Evolutionary conservation across 768 basidiomycete species (phyloP).

Genomic region (Leucocoprinus leucothites): DNA sequence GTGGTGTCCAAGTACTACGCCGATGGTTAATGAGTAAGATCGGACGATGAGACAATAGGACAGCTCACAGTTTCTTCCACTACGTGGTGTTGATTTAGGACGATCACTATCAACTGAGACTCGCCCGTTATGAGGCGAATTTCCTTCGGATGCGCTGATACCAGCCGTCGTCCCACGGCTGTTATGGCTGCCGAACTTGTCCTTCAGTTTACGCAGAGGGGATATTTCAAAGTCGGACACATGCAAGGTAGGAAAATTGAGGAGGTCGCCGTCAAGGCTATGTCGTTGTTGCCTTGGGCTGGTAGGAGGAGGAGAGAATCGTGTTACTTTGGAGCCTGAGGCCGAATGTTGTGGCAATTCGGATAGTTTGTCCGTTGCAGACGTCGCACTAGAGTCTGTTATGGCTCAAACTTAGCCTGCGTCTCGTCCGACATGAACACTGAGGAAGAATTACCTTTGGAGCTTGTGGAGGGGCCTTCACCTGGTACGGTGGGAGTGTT

Average conservation of each 20-base stretch:
- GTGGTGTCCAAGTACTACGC: neutral
- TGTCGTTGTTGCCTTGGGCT: neutral
- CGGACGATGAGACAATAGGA: neutral
- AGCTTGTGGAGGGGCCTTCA: neutral
- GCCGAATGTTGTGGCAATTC: neutral
- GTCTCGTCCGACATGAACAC: too few relatives aligned
- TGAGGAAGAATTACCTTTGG: neutral
- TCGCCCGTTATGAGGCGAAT: neutral
- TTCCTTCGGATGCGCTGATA: constrained; percentile 9
- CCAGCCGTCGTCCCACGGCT: neutral
- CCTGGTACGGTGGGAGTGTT: neutral
- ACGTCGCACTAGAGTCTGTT: neutral
- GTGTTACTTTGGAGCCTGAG: neutral
- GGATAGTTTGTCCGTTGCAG: neutral
- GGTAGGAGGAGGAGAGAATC: neutral
- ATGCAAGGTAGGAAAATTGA: constrained; percentile 5
- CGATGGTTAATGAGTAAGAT: neutral
- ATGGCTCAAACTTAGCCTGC: neutral
- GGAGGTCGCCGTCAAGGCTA: constrained; percentile 2
- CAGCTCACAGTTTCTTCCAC: neutral
- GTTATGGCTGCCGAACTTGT: constrained; percentile 3
- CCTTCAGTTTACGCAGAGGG: constrained; percentile 5
- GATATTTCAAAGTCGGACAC: constrained; percentile 8
- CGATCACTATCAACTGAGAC: neutral
- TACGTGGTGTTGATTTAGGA: neutral